phyloP scores from a whole-genome alignment of 208 protist species.

The Blastocrithidia nonstop region DNA sequence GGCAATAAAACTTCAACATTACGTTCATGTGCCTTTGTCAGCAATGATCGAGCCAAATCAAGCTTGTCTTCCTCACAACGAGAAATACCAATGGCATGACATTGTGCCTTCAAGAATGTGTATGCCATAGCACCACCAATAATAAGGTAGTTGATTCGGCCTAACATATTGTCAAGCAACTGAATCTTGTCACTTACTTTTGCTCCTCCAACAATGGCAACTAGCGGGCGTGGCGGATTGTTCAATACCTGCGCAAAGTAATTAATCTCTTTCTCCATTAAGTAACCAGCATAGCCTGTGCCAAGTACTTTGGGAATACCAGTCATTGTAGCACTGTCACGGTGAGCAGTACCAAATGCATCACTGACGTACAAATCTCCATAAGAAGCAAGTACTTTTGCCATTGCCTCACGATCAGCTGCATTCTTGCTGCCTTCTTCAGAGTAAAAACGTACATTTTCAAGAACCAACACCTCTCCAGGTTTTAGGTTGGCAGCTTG shows the following conservation, averaged over 20 bases:
- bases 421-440: constrained; percentile 94
- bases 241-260: constrained; percentile 93
- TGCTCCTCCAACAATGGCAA: constrained; percentile 95
- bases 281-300: constrained; percentile 90
- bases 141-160: constrained; percentile 96
- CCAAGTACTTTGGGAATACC: constrained; percentile 74
- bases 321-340: constrained; percentile 90
- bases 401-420: constrained; percentile 67
- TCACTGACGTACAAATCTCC: constrained; percentile 98
- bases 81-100: constrained; percentile 87
- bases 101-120: constrained; percentile 91
- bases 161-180: constrained; percentile 97
- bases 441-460: constrained; percentile 98
- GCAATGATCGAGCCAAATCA: constrained; percentile 65
- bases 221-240: constrained; percentile 73
- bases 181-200: constrained; percentile 99
- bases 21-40: constrained; percentile 90
- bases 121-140: constrained; percentile 98
- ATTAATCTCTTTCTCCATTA: constrained; percentile 98
- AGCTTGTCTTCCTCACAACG: constrained; percentile 89
- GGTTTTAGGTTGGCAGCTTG: constrained; percentile 16
- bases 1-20: constrained; percentile 95
- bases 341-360: constrained; percentile 98
- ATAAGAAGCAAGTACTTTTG: constrained; percentile 81
- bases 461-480: constrained; percentile 92